Evolutionary conservation across 225 moss, liverwort and hornwort genomes (phyloP).

Genomic region (Sphagnum tenellum): DNA sequence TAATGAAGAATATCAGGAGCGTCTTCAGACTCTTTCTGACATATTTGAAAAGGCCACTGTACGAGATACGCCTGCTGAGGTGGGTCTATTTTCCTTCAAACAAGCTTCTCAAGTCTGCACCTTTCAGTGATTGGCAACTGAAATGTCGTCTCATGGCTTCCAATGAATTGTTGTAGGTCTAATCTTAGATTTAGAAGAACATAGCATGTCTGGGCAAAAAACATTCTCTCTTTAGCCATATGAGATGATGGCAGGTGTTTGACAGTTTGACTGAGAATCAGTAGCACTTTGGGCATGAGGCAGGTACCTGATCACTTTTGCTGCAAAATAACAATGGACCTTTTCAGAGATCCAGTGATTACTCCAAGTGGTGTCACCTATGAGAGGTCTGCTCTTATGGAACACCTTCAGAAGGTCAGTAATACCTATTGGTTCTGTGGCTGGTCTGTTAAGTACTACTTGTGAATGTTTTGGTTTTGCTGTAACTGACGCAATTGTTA

Average conservation of each 20-base stretch:
- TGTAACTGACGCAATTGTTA: too few relatives aligned
- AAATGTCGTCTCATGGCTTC: too few relatives aligned
- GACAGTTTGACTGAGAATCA: not conserved
- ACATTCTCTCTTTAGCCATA: too few relatives aligned
- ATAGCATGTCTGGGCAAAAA: too few relatives aligned
- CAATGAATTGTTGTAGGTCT: too few relatives aligned
- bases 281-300: slow-evolving; percentile 3
- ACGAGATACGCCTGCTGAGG: slow-evolving; percentile 45
- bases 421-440: not conserved
- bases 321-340: slow-evolving; percentile 91
- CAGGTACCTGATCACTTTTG: slow-evolving; percentile 91
- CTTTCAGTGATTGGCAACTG: too few relatives aligned
- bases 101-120: not conserved
- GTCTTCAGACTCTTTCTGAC: slow-evolving; percentile 35
- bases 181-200: too few relatives aligned
- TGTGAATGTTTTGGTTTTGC: too few relatives aligned
- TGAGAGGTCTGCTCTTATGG: slow-evolving; percentile 74
- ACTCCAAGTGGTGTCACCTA: slow-evolving; percentile 90
- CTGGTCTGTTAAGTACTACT: too few relatives aligned
- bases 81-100: slow-evolving; percentile 10
- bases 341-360: slow-evolving; percentile 90
- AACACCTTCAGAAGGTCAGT: slow-evolving; percentile 74
- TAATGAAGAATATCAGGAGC: slow-evolving; percentile 39
- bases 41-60: slow-evolving; percentile 50
- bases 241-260: not conserved